These are phyloP conservation scores for Aureobasidium sp. DNA, from an alignment of 2,329 filamentous ascomycete genomes.

Conservation along the genomic window DNA sequence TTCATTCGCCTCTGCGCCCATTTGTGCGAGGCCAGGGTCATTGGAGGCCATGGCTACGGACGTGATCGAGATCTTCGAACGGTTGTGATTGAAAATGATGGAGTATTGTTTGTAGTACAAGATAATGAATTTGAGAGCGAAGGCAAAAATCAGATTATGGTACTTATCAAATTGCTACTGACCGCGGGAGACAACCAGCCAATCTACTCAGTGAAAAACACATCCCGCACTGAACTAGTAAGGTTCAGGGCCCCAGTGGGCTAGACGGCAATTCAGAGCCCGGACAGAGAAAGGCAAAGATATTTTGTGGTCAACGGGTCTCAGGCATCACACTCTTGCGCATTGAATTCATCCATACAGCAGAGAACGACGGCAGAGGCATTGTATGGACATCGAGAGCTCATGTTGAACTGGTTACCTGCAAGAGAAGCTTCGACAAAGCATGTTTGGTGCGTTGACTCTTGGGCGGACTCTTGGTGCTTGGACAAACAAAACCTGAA, in stretches of 20 bases:
- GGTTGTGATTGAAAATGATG: too few species aligned
- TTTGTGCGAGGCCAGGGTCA: conserved; percentile 23
- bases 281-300: not conserved
- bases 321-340: not conserved
- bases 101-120: too few species aligned
- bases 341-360: not conserved
- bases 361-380: not conserved
- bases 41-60: conserved; percentile 22
- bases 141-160: not conserved
- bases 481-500: not conserved
- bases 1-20: conserved; percentile 23
- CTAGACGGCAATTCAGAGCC: not conserved
- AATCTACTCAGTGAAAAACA: not conserved
- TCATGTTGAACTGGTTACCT: not conserved
- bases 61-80: not conserved
- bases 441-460: not conserved
- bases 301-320: too few species aligned
- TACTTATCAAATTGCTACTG: not conserved
- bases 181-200: not conserved
- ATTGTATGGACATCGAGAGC: not conserved
- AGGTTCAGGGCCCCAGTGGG: not conserved
- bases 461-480: not conserved
- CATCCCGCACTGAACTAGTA: not conserved
- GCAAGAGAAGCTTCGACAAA: not conserved
- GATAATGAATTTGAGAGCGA: not conserved